Percentiles rank a stretch among this genome's conserved stretches.
These are phyloP conservation scores for Brassica rapa DNA, from an alignment of 345 rosid species.

Conservation along the genomic window DNA sequence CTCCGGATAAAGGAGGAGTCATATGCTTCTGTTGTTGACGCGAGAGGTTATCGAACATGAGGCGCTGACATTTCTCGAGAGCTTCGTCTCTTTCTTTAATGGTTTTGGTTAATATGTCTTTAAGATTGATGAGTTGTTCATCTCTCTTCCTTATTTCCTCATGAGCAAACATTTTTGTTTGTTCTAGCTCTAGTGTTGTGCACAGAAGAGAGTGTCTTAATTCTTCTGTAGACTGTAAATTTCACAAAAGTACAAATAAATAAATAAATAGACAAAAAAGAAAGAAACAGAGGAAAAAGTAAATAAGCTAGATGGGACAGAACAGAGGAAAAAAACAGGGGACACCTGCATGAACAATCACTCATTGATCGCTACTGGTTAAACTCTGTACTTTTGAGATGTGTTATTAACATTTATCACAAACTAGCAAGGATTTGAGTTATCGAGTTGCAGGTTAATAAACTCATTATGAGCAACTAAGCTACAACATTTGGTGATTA, in stretches of 20 bases:
- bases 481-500: not conserved
- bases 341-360: not conserved
- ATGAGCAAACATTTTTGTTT: slow-evolving; percentile 62
- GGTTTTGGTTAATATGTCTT: slow-evolving; percentile 55
- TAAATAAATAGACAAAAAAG: not conserved
- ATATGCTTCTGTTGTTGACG: slow-evolving; percentile 46
- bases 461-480: not conserved
- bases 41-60: slow-evolving; percentile 52
- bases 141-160: slow-evolving; percentile 86
- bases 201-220: slow-evolving; percentile 64
- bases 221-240: slow-evolving; percentile 75
- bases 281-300: slow-evolving; percentile 20
- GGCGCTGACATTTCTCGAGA: slow-evolving; percentile 61
- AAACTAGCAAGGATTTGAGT: slow-evolving; percentile 14
- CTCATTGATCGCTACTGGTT: not conserved
- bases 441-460: not conserved
- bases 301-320: slow-evolving; percentile 6
- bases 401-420: slow-evolving; percentile 12
- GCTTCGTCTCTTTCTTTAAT: slow-evolving; percentile 78
- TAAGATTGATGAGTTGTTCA: slow-evolving; percentile 65
- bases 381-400: not conserved
- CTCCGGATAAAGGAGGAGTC: slow-evolving; percentile 69
- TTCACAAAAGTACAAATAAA: not conserved
- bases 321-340: slow-evolving; percentile 9
- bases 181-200: slow-evolving; percentile 78